phyloP scores from a whole-genome alignment of 805 yeast genomes.

The Brettanomyces nanus region DNA sequence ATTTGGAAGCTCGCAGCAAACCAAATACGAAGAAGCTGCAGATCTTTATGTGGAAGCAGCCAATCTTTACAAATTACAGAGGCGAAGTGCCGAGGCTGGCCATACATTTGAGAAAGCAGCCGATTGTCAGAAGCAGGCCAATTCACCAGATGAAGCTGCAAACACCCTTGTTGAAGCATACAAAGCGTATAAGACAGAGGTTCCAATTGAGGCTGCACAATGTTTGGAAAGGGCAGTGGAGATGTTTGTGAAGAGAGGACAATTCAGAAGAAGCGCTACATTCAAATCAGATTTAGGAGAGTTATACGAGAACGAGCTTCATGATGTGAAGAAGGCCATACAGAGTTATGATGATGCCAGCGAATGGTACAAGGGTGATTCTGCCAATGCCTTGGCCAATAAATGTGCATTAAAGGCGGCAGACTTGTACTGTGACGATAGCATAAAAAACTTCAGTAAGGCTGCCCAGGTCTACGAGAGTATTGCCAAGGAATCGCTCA shows the following conservation, averaged over 20 bases:
- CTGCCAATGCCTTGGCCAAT: constrained; percentile 82
- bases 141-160: constrained; percentile 83
- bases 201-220: constrained; percentile 70
- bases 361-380: constrained; percentile 91
- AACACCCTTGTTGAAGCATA: constrained; percentile 84
- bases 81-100: constrained; percentile 72
- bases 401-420: constrained; percentile 88
- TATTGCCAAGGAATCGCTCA: constrained; percentile 67
- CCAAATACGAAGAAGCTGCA: constrained; percentile 82
- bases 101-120: constrained; percentile 82
- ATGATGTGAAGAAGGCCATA: constrained; percentile 62
- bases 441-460: constrained; percentile 54
- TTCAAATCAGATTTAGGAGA: constrained; percentile 87
- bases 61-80: constrained; percentile 72
- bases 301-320: constrained; percentile 68
- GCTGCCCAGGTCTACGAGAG: constrained; percentile 75
- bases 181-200: constrained; percentile 70
- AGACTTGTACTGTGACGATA: constrained; percentile 66
- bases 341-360: constrained; percentile 86
- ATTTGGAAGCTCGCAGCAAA: constrained; percentile 54
- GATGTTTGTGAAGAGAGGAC: constrained; percentile 83
- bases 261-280: constrained; percentile 93
- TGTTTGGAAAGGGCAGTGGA: constrained; percentile 71
- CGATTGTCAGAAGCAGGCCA: constrained; percentile 63
- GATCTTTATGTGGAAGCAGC: constrained; percentile 91